phyloP scores from a whole-genome alignment of 495 filamentous ascomycete species.

The Tuber brumale region DNA sequence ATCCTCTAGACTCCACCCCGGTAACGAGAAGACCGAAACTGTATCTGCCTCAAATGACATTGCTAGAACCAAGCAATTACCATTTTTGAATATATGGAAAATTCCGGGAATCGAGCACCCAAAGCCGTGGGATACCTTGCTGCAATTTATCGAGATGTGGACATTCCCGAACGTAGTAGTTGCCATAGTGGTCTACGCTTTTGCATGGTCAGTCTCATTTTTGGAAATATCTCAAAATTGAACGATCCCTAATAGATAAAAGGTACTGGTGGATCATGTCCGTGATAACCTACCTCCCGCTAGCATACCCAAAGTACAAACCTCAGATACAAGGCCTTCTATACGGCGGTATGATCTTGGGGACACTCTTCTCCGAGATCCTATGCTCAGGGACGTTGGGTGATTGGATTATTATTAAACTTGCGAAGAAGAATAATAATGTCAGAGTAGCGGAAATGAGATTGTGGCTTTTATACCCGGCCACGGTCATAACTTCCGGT shows the following conservation, averaged over 20 bases:
- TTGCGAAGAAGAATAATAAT: constrained; percentile 49
- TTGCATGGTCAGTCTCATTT: constrained; percentile 45
- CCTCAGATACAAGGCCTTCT: constrained; percentile 55
- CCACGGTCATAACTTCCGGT: constrained; percentile 49
- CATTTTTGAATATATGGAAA: constrained; percentile 49
- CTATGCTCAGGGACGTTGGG: constrained; percentile 53
- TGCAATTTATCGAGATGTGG: constrained; percentile 50
- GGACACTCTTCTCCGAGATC: constrained; percentile 52
- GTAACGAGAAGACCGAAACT: constrained; percentile 41
- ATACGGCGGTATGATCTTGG: constrained; percentile 54
- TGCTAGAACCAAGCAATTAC: constrained; percentile 48
- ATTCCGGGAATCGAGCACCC: constrained; percentile 54
- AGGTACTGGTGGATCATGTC: constrained; percentile 60
- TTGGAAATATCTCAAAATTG: not conserved
- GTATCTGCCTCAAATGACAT: constrained; percentile 28
- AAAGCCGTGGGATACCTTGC: constrained; percentile 49
- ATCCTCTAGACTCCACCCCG: not conserved
- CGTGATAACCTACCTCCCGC: constrained; percentile 55
- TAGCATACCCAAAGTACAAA: constrained; percentile 51
- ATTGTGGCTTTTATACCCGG: constrained; percentile 55
- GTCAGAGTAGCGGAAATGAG: constrained; percentile 54
- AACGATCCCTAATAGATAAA: not conserved
- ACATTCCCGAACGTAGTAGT: constrained; percentile 48
- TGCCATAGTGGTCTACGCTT: constrained; percentile 51
- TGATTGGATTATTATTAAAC: constrained; percentile 48